Evolutionary conservation across 78 protist genomes (phyloP).

Genomic region (Cavenderia fasciculata): DNA sequence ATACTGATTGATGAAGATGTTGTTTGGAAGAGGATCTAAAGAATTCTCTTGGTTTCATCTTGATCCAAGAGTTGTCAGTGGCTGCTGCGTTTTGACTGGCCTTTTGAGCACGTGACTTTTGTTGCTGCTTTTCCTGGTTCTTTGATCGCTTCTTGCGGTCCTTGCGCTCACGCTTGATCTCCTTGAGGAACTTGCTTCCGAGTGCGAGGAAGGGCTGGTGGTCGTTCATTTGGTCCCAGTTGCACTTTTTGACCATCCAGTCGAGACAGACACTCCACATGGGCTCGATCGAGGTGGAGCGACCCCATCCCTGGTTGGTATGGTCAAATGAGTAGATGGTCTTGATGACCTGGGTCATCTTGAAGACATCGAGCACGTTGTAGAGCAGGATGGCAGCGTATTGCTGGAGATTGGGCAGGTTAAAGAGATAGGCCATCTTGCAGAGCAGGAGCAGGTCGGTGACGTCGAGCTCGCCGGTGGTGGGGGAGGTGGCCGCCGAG

Average conservation of each 20-base stretch:
- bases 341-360: constrained; percentile 13
- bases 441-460: constrained; percentile 28
- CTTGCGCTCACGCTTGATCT: constrained; percentile 31
- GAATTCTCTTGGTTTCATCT: not conserved
- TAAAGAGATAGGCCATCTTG: constrained; percentile 22
- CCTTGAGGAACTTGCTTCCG: constrained; percentile 46
- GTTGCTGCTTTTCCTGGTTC: constrained; percentile 13
- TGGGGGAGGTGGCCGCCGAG: not conserved
- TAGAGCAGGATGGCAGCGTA: constrained; percentile 24
- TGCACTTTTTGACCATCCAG: constrained; percentile 39
- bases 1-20: not conserved
- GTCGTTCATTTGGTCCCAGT: constrained; percentile 24
- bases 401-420: constrained; percentile 15
- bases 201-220: not conserved
- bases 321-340: constrained; percentile 1
- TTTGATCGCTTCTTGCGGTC: constrained; percentile 36
- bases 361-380: constrained; percentile 15
- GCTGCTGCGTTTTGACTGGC: not conserved
- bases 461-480: constrained; percentile 30
- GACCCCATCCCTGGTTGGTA: not conserved
- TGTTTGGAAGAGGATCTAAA: no score
- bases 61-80: not conserved
- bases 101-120: not conserved
- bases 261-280: constrained; percentile 52
- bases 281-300: not conserved